Evolutionary conservation across 345 rosid genomes (phyloP).

Genomic region (Capsella bursapastoris): DNA sequence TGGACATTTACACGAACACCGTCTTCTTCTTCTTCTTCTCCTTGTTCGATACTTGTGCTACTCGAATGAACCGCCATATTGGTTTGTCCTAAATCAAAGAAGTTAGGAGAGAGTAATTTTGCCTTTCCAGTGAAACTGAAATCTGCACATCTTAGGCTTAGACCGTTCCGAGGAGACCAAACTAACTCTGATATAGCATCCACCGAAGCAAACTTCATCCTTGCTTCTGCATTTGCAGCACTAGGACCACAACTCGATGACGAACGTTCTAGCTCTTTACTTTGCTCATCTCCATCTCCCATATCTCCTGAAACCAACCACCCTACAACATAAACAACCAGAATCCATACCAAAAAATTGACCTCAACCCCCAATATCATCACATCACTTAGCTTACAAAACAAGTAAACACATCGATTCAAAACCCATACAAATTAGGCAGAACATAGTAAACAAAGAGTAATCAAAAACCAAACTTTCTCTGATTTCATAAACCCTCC

Average conservation of each 20-base stretch:
- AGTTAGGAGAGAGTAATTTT: slow-evolving; percentile 47
- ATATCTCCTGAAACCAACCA: slow-evolving; percentile 48
- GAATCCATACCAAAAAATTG: background rate
- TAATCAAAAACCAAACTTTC: background rate
- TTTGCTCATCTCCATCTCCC: slow-evolving; percentile 56
- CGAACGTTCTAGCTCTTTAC: slow-evolving; percentile 39
- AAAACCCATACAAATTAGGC: background rate
- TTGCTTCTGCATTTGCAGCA: slow-evolving; percentile 80
- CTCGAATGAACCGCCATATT: slow-evolving; percentile 38
- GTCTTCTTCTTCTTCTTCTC: background rate
- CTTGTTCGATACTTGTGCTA: slow-evolving; percentile 35
- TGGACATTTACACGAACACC: slow-evolving; percentile 29
- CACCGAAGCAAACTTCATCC: slow-evolving; percentile 57
- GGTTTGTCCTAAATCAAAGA: slow-evolving; percentile 52
- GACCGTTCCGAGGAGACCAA: slow-evolving; percentile 89
- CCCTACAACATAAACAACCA: slow-evolving; percentile 30
- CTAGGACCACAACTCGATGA: slow-evolving; percentile 47
- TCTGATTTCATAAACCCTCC: background rate
- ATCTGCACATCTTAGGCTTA: slow-evolving; percentile 74
- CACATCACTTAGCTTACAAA: slow-evolving; percentile 26
- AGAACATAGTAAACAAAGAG: background rate
- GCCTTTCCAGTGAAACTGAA: slow-evolving; percentile 52
- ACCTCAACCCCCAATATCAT: background rate
- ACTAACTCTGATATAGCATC: slow-evolving; percentile 82
- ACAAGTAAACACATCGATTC: background rate